phyloP scores from a whole-genome alignment of 768 basidiomycete species.

The Neoboletus subvelutipes region DNA sequence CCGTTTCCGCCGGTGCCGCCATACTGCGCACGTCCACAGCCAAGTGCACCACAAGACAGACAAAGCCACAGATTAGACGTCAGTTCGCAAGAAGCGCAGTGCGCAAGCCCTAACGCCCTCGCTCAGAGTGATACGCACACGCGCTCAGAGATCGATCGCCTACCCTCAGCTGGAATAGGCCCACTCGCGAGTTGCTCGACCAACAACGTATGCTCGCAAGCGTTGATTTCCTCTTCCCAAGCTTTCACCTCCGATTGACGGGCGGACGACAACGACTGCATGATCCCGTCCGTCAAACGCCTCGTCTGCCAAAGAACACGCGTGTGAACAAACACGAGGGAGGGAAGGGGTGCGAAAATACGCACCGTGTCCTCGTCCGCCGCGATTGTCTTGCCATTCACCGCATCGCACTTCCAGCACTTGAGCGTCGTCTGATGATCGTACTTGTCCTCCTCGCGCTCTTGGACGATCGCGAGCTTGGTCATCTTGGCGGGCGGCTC shows the following conservation, averaged over 20 bases:
- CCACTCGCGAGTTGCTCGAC: constrained; percentile 45
- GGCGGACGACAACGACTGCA: constrained; percentile 82
- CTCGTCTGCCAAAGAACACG: constrained; percentile 41
- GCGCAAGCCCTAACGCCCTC: constrained; percentile 60
- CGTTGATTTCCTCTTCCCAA: constrained; percentile 91
- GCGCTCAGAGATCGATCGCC: not conserved
- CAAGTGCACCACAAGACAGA: constrained; percentile 83
- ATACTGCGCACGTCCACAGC: constrained; percentile 84
- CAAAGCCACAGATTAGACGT: constrained; percentile 96
- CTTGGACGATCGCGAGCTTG: constrained; percentile 85
- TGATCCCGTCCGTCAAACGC: constrained; percentile 60
- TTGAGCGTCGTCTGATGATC: constrained; percentile 61
- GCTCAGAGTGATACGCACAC: not conserved
- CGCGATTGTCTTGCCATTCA: constrained; percentile 45
- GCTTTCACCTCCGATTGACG: constrained; percentile 94
- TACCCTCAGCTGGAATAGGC: constrained; percentile 29
- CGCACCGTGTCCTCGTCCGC: constrained; percentile 38
- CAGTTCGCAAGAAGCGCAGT: constrained; percentile 81
- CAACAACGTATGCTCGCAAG: constrained; percentile 79
- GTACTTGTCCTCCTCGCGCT: constrained; percentile 88
- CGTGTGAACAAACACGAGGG: not conserved
- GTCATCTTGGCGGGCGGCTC: constrained; percentile 88
- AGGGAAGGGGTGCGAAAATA: not conserved
- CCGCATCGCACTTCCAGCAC: constrained; percentile 73
- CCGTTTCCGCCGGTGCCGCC: constrained; percentile 85